Evolutionary conservation across 257 asterid genomes (phyloP).

Genomic region (Primulina huaijiensis): DNA sequence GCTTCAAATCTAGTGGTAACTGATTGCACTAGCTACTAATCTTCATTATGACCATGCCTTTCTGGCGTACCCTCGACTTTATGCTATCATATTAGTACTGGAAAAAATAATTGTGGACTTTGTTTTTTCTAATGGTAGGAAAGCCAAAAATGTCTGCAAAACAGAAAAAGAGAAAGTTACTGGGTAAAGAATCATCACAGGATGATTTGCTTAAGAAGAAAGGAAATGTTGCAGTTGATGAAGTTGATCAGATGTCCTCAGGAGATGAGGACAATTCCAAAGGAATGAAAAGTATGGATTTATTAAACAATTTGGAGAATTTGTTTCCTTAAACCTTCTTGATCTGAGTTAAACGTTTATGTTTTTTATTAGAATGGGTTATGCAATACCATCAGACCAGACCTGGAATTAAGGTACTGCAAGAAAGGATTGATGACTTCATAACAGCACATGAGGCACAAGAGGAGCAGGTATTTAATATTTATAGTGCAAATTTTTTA

Average conservation of each 20-base stretch:
- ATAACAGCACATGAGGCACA: slow-evolving; percentile 67
- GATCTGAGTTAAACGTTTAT: slow-evolving; percentile 3
- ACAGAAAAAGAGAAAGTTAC: slow-evolving; percentile 32
- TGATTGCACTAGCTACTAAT: not conserved
- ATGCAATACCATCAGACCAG: slow-evolving; percentile 63
- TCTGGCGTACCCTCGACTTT: not conserved
- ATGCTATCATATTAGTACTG: slow-evolving; percentile 4
- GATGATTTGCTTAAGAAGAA: slow-evolving; percentile 34
- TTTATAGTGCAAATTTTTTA: not conserved
- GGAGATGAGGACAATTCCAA: slow-evolving; percentile 77
- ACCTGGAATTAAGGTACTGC: slow-evolving; percentile 70
- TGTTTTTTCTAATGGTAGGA: slow-evolving; percentile 31
- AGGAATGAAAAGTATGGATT: slow-evolving; percentile 83
- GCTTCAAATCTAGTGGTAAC: slow-evolving; percentile 27
- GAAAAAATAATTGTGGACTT: slow-evolving; percentile 6
- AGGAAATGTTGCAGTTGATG: slow-evolving; percentile 42
- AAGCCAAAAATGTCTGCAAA: slow-evolving; percentile 38
- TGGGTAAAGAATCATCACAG: slow-evolving; percentile 26
- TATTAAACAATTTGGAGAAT: slow-evolving; percentile 12
- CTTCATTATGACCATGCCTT: not conserved
- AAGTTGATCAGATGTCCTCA: slow-evolving; percentile 68
- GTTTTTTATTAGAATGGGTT: slow-evolving; percentile 69
- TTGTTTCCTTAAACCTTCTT: not conserved
- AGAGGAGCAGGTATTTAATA: slow-evolving; percentile 64
- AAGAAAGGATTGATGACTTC: slow-evolving; percentile 80